Evolutionary conservation across 148 eudicot species (phyloP), one percentile per base, ranked within the genome.

Genomic region (Amaranthus palmeri): DNA sequence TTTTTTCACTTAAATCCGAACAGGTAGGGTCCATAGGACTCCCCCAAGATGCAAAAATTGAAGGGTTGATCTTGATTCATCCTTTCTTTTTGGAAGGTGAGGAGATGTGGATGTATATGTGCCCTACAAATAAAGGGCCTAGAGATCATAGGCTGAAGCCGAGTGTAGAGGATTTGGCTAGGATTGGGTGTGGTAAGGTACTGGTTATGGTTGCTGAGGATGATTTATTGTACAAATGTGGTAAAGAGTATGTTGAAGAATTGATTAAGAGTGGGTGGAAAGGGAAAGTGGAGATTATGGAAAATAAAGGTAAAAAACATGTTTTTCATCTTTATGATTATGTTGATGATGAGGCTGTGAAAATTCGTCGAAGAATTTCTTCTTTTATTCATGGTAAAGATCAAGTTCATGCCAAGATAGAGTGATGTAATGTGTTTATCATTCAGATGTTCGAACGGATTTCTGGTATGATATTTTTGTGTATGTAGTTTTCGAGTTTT

Each of bases 211-310:
- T 80, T 62, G 85, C 77, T 0, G 86, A 64, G 75, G 70, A 66
- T 54, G 88, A 82, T 49, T 10, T 5, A 1, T 7, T 70, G 77
- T 69, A 54, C 64, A 74, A 68, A 4, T 67, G 45, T 1, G 88
- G 83, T 11, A 53, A n/a, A 61, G 11, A 18, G 7, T 85, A 85
- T 58, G 65, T 61, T 14, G 77, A 63, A 59, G 77, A 65, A 65
- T 59, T 85, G 77, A 61, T 9, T 6, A 76, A 64, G 63, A 80
- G 84, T 25, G 86, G 84, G 68, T 82, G 88, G 88, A 48, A 54
- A 14, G 84, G 86, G 58, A 58, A 5, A 43, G 66, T 71, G 41
- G 82, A 80, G 72, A 4, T 83, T 4, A 65, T 78, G 61, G 84
- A 77, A 76, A 76, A 71, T 12, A 48, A 67, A 51, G 86, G 13